A percentile compares a stretch with the other conserved stretches of the same genome.
phyloP scores from a whole-genome alignment of 148 eudicot genomes.

The Arctostaphylos glauca region DNA sequence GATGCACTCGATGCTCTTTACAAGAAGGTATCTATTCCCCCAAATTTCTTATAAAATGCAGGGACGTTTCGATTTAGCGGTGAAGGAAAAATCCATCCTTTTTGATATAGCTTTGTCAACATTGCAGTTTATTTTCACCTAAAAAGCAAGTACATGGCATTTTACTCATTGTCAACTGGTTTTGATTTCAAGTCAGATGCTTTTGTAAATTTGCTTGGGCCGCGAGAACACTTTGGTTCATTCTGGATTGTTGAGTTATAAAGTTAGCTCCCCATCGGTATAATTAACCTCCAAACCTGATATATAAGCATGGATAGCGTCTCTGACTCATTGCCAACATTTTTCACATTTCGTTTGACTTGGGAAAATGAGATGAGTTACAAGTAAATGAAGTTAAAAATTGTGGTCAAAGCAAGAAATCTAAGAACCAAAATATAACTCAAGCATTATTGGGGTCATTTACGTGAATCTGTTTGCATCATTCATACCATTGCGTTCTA shows the following conservation, averaged over 20 bases:
- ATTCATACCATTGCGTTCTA: background rate
- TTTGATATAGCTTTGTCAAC: background rate
- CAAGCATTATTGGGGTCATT: background rate
- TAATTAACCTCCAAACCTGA: background rate
- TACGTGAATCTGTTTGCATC: background rate
- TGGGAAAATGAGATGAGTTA: background rate
- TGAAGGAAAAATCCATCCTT: background rate
- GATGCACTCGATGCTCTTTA: constrained; percentile 91
- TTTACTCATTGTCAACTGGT: background rate
- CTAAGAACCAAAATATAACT: background rate
- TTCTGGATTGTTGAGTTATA: background rate
- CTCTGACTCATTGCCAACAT: background rate
- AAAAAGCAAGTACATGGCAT: background rate
- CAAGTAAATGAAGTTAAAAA: background rate
- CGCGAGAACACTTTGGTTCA: background rate
- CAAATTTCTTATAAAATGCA: background rate
- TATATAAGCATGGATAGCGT: background rate
- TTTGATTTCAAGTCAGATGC: background rate
- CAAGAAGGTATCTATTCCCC: constrained; percentile 59
- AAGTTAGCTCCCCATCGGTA: background rate
- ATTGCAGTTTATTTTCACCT: background rate
- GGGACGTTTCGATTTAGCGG: background rate
- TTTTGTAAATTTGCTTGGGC: background rate
- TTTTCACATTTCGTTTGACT: background rate
- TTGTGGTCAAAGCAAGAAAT: background rate